Evolutionary conservation across 352 stramenopile genomes (phyloP).

Genomic region (Globisporangium acanthophoron): DNA sequence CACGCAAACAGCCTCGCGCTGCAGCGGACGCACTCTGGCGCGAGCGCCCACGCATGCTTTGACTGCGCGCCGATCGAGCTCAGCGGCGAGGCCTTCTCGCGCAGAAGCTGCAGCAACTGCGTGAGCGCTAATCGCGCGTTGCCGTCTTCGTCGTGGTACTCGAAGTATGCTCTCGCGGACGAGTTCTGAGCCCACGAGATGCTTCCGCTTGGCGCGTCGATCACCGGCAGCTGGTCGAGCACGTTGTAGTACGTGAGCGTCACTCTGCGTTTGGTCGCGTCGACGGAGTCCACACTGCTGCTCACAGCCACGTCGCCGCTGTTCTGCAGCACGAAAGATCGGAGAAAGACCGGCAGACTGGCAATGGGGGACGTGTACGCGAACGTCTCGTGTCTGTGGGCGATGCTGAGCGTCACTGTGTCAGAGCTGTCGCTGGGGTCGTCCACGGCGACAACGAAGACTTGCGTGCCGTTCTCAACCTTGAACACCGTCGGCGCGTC

Average conservation of each 20-base stretch:
- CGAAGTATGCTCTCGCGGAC: conserved; percentile 7
- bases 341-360: conserved; percentile 15
- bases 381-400: not conserved
- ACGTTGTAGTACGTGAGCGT: conserved; percentile 10
- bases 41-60: conserved; percentile 13
- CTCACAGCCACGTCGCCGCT: conserved; percentile 12
- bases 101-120: conserved; percentile 5
- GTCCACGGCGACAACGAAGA: conserved; percentile 1
- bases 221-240: conserved; percentile 3
- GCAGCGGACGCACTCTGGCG: conserved; percentile 13
- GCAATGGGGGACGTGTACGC: conserved; percentile 10
- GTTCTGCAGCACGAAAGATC: conserved; percentile 19
- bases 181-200: conserved; percentile 6
- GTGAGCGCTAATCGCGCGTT: not conserved
- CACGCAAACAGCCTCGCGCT: conserved; percentile 12
- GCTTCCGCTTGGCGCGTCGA: not conserved
- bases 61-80: conserved; percentile 2
- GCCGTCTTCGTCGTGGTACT: conserved; percentile 3
- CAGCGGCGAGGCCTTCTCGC: not conserved
- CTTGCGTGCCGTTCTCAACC: conserved; percentile 10
- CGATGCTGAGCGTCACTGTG: conserved; percentile 3
- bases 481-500: conserved; percentile 1
- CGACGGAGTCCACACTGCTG: not conserved
- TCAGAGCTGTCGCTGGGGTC: not conserved
- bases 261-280: conserved; percentile 1